These are phyloP conservation scores for Rosa rugosa DNA, from an alignment of 306 rosid genomes.

Conservation along the genomic window DNA sequence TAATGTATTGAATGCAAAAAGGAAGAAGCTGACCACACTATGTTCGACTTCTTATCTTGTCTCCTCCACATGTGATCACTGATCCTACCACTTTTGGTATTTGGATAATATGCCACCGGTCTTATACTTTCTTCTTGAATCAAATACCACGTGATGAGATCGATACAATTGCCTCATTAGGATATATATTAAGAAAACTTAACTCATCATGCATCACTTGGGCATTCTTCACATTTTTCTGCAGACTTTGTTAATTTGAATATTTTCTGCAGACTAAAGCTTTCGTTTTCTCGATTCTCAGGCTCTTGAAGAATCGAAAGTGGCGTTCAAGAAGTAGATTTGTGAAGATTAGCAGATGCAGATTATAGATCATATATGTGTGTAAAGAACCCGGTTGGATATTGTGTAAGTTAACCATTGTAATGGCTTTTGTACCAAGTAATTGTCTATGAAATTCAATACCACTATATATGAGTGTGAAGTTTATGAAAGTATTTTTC, in stretches of 20 bases:
- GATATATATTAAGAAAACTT: not conserved
- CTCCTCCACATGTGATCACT: constrained; percentile 36
- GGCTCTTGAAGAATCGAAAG: constrained; percentile 42
- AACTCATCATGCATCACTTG: not conserved
- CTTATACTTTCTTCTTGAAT: constrained; percentile 24
- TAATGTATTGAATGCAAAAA: constrained; percentile 32
- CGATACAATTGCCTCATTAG: constrained; percentile 4
- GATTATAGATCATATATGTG: constrained; percentile 3
- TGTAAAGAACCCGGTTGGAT: constrained; percentile 18
- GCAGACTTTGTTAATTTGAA: not conserved
- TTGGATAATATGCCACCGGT: constrained; percentile 36
- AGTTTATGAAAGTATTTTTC: not conserved
- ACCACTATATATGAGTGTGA: not conserved
- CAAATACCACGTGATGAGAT: constrained; percentile 27
- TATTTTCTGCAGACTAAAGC: not conserved
- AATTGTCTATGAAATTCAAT: constrained; percentile 6
- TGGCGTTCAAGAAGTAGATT: constrained; percentile 19
- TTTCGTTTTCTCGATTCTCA: constrained; percentile 18
- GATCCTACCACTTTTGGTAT: constrained; percentile 21
- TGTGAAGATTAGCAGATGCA: constrained; percentile 20
- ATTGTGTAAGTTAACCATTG: not conserved
- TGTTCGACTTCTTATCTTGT: constrained; percentile 41
- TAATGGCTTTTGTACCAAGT: not conserved
- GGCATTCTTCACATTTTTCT: not conserved
- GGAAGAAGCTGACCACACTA: constrained; percentile 30